These are phyloP conservation scores for Nadsonia starkeyi-henricii DNA, from an alignment of 1,139 yeast species.

Conservation along the genomic window DNA sequence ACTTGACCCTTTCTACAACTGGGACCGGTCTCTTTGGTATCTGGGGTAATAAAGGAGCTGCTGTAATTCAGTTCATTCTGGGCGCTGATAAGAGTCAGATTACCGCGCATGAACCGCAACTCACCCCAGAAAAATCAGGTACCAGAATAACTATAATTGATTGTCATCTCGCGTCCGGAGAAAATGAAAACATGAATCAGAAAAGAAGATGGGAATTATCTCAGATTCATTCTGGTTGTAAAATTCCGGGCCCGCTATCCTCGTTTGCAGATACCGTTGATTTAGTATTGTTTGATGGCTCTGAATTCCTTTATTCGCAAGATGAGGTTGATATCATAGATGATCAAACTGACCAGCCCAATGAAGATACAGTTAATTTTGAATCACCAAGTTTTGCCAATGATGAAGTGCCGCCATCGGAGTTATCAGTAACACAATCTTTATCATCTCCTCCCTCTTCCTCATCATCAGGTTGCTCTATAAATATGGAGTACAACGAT, in stretches of 20 bases:
- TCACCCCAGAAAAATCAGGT: conserved; percentile 21
- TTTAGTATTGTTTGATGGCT: background rate
- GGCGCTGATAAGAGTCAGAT: conserved; percentile 14
- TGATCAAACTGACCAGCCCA: background rate
- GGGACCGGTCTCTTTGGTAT: conserved; percentile 41
- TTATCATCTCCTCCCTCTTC: background rate
- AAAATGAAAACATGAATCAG: conserved; percentile 33
- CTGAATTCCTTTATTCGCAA: conserved; percentile 8
- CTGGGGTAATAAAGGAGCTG: conserved; percentile 53
- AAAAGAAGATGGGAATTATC: conserved; percentile 32
- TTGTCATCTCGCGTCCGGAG: conserved; percentile 63
- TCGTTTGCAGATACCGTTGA: conserved; percentile 10
- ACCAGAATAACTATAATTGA: conserved; percentile 39
- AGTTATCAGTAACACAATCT: background rate
- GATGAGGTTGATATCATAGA: conserved; percentile 1
- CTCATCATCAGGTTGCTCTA: background rate
- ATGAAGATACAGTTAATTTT: background rate
- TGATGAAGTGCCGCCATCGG: background rate
- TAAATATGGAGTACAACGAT: background rate
- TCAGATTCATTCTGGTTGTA: conserved; percentile 17
- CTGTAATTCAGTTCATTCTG: conserved; percentile 22
- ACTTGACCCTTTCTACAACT: conserved; percentile 28
- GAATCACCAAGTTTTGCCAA: background rate
- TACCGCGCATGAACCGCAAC: conserved; percentile 7
- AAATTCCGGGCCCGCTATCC: conserved; percentile 4